Conservation (phyloP, 495 filamentous ascomycete genomes). For the Xylaria venustula region DNA sequence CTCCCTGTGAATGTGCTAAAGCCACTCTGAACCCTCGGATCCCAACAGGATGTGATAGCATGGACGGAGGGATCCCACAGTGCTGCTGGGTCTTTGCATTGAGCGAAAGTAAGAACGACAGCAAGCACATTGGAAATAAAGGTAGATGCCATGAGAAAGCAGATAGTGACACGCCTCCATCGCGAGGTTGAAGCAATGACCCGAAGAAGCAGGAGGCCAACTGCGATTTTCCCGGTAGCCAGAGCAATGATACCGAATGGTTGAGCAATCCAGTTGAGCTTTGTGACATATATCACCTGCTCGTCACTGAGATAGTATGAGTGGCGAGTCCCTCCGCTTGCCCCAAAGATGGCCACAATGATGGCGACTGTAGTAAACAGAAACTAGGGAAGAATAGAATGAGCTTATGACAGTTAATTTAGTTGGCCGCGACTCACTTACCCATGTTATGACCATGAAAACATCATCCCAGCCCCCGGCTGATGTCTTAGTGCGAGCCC, state of each 20-base stretch:
- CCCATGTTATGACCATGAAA: slow-evolving; percentile 1
- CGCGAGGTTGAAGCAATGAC: slow-evolving; percentile 7
- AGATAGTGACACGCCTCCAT: slow-evolving; percentile 12
- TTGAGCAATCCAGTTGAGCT: slow-evolving; percentile 11
- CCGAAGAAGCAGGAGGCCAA: slow-evolving; percentile 15
- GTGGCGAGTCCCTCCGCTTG: slow-evolving; percentile 12
- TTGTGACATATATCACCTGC: not conserved
- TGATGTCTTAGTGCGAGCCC: not conserved
- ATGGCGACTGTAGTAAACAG: not conserved
- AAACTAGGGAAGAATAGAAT: too few species aligned
- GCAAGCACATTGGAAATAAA: not conserved
- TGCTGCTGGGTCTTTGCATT: slow-evolving; percentile 16
- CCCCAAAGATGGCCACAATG: not conserved
- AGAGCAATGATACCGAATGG: slow-evolving; percentile 11
- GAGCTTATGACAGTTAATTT: too few species aligned
- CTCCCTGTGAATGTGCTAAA: not conserved
- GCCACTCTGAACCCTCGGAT: slow-evolving; percentile 8
- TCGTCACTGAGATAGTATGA: not conserved
- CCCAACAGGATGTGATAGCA: slow-evolving; percentile 10
- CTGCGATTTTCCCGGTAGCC: slow-evolving; percentile 12
- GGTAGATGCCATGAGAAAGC: slow-evolving; percentile 4
- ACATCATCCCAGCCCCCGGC: not conserved
- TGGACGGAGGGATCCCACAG: slow-evolving; percentile 12
- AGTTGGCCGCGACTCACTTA: not conserved
- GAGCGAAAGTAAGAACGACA: slow-evolving; percentile 15